Percentiles rank a stretch among this genome's conserved stretches.
These are phyloP conservation scores for Eucalyptus erythrocorys DNA, from an alignment of 345 rosid species.

Conservation along the genomic window DNA sequence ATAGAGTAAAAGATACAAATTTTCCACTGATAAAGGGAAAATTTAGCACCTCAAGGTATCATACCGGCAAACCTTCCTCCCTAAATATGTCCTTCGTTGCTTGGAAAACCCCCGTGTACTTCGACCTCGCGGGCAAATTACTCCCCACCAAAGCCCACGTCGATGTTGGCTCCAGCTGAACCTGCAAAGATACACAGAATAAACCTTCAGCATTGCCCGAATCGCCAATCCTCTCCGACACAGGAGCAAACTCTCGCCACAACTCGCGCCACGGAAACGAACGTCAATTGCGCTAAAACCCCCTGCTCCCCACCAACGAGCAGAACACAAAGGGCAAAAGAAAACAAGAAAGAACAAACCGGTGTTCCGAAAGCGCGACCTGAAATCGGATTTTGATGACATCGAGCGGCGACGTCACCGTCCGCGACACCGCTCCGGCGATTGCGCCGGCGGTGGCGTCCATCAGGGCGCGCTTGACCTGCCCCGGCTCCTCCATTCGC, in stretches of 20 bases:
- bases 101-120: conserved; percentile 87
- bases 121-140: conserved; percentile 39
- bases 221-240: neutral
- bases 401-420: conserved; percentile 95
- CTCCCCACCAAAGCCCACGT: conserved; percentile 58
- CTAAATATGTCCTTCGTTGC: conserved; percentile 82
- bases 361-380: conserved; percentile 30
- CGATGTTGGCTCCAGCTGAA: conserved; percentile 86
- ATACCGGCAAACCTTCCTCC: conserved; percentile 90
- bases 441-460: conserved; percentile 71
- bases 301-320: neutral
- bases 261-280: neutral
- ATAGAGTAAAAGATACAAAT: neutral
- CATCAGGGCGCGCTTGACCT: conserved; percentile 55
- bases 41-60: neutral
- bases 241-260: neutral
- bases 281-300: neutral
- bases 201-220: neutral
- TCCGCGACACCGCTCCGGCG: conserved; percentile 75
- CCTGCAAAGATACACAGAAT: conserved; percentile 29
- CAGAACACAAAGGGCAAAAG: neutral
- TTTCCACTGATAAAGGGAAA: neutral
- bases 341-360: neutral
- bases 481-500: conserved; percentile 52
- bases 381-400: conserved; percentile 97